These are phyloP conservation scores for Phytophthora vignae DNA, from an alignment of 352 stramenopile species.

Conservation along the genomic window DNA sequence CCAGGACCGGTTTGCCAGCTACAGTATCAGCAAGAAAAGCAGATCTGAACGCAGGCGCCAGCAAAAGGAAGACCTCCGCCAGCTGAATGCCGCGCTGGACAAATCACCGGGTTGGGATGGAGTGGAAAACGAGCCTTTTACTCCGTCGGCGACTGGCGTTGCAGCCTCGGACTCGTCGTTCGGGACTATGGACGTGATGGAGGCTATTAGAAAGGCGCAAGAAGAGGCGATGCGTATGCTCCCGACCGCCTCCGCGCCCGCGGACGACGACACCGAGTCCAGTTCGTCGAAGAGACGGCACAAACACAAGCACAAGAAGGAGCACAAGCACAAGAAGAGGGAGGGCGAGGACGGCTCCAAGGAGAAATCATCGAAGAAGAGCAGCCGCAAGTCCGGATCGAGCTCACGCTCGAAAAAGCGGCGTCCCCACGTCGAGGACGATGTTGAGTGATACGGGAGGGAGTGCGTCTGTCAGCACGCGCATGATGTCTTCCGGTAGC, in stretches of 20 bases:
- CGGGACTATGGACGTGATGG: constrained; percentile 60
- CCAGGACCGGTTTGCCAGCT: constrained; percentile 55
- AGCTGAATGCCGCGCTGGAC: constrained; percentile 44
- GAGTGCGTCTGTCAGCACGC: constrained; percentile 9
- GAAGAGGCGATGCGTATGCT: constrained; percentile 77
- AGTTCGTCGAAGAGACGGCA: constrained; percentile 30
- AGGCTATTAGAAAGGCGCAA: constrained; percentile 72
- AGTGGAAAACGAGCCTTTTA: constrained; percentile 9
- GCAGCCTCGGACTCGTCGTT: constrained; percentile 25
- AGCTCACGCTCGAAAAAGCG: constrained; percentile 35
- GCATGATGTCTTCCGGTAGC: background rate
- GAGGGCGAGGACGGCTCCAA: constrained; percentile 13
- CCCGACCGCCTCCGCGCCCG: constrained; percentile 4
- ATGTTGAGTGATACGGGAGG: constrained; percentile 18
- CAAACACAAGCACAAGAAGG: constrained; percentile 43
- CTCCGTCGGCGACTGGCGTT: constrained; percentile 4
- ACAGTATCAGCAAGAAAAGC: constrained; percentile 55
- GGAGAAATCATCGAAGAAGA: constrained; percentile 35
- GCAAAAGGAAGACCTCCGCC: constrained; percentile 55
- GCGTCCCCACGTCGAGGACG: constrained; percentile 15
- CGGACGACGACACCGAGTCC: constrained; percentile 9
- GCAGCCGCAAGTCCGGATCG: constrained; percentile 32
- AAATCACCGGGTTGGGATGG: constrained; percentile 3
- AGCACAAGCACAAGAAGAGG: constrained; percentile 38
- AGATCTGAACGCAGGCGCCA: constrained; percentile 43